These are phyloP conservation scores for Phytophthora pistaciae DNA, from an alignment of 352 stramenopile species.

Conservation along the genomic window DNA sequence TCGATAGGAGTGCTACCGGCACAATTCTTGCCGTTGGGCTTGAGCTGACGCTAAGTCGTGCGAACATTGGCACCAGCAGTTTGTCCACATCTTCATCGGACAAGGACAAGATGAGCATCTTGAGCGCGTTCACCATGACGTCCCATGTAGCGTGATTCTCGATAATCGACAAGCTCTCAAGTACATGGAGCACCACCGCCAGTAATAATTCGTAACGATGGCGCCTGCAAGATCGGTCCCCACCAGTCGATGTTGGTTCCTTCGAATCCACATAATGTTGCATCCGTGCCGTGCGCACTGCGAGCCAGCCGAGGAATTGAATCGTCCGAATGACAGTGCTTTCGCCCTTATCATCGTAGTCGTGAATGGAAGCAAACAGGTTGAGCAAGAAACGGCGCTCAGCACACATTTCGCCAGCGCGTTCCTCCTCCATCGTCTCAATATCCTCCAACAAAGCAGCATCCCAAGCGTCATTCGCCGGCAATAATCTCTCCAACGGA, in stretches of 20 bases:
- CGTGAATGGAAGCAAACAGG: constrained; percentile 86
- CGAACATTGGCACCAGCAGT: constrained; percentile 83
- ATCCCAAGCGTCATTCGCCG: constrained; percentile 62
- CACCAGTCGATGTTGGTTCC: constrained; percentile 25
- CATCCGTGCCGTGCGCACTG: constrained; percentile 71
- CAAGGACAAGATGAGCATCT: constrained; percentile 74
- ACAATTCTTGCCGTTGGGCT: constrained; percentile 88
- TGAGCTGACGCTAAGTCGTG: constrained; percentile 83
- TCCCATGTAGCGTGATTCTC: constrained; percentile 92
- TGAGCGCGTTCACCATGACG: constrained; percentile 88
- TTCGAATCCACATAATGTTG: constrained; percentile 59
- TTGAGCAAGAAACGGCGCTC: constrained; percentile 85
- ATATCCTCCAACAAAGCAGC: constrained; percentile 65
- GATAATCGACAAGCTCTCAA: constrained; percentile 90
- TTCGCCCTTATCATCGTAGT: constrained; percentile 90
- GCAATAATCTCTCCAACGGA: constrained; percentile 60
- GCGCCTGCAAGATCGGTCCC: constrained; percentile 34
- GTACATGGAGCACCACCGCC: constrained; percentile 79
- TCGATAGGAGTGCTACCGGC: constrained; percentile 75
- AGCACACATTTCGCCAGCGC: constrained; percentile 74
- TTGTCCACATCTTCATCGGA: constrained; percentile 65
- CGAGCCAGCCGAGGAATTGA: constrained; percentile 84
- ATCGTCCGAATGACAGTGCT: constrained; percentile 87
- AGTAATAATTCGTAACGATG: constrained; percentile 79
- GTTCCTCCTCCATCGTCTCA: constrained; percentile 68